Conservation (phyloP, 352 stramenopile genomes). For the Globisporangium perplexum region DNA sequence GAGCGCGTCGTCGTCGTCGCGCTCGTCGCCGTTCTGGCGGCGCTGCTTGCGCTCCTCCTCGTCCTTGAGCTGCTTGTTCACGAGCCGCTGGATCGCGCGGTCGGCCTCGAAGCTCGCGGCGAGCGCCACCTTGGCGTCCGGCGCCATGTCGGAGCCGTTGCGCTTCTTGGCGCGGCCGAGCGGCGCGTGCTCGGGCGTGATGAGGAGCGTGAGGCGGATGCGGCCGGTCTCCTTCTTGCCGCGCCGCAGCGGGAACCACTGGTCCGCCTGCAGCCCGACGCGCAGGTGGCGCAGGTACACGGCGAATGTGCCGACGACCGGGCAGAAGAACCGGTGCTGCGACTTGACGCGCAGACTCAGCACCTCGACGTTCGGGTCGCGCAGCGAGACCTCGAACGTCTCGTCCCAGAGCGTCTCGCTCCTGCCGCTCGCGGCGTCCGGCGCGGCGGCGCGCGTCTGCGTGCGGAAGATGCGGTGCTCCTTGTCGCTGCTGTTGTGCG, state of each 20-base stretch:
- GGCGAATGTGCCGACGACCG: constrained; percentile 47
- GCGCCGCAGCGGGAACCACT: constrained; percentile 56
- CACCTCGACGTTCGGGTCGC: constrained; percentile 37
- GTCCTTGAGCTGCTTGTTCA: constrained; percentile 7
- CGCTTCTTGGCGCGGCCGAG: constrained; percentile 5
- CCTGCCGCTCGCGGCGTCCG: background rate
- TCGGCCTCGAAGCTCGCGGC: background rate
- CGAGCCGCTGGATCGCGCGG: constrained; percentile 10
- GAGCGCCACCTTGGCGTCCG: constrained; percentile 10
- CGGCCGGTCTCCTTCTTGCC: constrained; percentile 28
- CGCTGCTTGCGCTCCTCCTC: constrained; percentile 6
- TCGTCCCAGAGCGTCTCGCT: constrained; percentile 53
- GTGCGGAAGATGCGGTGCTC: constrained; percentile 50
- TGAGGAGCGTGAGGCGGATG: constrained; percentile 49
- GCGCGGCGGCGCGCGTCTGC: constrained; percentile 23
- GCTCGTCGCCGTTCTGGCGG: constrained; percentile 1
- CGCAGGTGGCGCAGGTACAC: constrained; percentile 47
- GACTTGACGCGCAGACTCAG: constrained; percentile 72
- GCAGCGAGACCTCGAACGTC: constrained; percentile 62
- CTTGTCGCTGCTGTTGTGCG: constrained; percentile 4
- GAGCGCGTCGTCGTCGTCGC: constrained; percentile 1
- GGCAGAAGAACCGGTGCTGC: constrained; percentile 57
- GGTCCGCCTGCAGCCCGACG: constrained; percentile 33
- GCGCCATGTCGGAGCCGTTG: background rate
- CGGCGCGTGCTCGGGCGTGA: constrained; percentile 15